Percentiles rank a stretch among this genome's conserved stretches.
Conservation (phyloP, 495 filamentous ascomycete genomes). For the Poronia punctata region DNA sequence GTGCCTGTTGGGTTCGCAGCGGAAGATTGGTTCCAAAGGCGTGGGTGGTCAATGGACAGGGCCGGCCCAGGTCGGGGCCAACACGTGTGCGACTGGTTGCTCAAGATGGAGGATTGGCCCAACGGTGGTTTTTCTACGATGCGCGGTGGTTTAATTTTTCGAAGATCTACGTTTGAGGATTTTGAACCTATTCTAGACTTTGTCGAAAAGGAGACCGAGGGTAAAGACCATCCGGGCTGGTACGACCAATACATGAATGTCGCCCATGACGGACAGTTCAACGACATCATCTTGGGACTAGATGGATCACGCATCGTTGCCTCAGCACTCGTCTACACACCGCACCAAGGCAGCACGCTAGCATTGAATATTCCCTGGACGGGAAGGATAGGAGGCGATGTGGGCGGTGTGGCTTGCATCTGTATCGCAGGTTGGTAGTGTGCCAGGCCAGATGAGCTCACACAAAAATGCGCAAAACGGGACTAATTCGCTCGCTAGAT, state of each 20-base stretch:
- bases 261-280: slow-evolving; percentile 35
- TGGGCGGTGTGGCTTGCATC: slow-evolving; percentile 55
- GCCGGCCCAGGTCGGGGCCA: slow-evolving; percentile 37
- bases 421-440: slow-evolving; percentile 43
- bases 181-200: slow-evolving; percentile 49
- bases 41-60: slow-evolving; percentile 48
- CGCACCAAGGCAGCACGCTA: slow-evolving; percentile 43
- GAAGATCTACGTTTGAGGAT: slow-evolving; percentile 43
- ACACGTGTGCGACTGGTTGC: slow-evolving; percentile 50
- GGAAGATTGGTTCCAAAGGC: slow-evolving; percentile 52
- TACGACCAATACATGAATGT: slow-evolving; percentile 49
- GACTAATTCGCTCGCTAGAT: slow-evolving; percentile 22
- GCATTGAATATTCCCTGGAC: slow-evolving; percentile 55
- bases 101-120: slow-evolving; percentile 48
- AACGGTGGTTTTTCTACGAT: slow-evolving; percentile 23
- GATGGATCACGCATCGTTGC: slow-evolving; percentile 44
- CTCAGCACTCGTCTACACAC: slow-evolving; percentile 49
- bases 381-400: slow-evolving; percentile 43
- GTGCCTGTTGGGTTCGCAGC: slow-evolving; percentile 38
- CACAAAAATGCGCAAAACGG: too few relatives aligned
- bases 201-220: slow-evolving; percentile 38
- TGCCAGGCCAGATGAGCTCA: neutral
- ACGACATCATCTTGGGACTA: slow-evolving; percentile 43
- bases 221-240: slow-evolving; percentile 43
- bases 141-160: slow-evolving; percentile 34